Conservation (phyloP, 2,329 filamentous ascomycete species). For the Penicillium freii region DNA sequence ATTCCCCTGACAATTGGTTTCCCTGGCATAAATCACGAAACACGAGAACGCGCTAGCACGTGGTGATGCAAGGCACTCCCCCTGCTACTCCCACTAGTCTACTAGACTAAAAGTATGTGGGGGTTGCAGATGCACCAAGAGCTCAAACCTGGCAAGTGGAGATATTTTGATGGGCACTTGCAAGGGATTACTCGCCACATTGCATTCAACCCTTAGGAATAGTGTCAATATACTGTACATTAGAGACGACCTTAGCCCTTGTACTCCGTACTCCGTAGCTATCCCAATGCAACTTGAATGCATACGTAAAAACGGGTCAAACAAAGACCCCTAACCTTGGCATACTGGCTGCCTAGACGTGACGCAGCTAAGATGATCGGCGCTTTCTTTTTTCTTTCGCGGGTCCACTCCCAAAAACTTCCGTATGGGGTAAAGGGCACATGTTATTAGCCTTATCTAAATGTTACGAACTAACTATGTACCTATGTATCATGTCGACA, state of each 20-base stretch:
- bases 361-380: conserved; percentile 17
- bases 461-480: not conserved
- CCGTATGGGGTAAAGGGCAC: conserved; percentile 7
- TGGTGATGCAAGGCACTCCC: conserved; percentile 1
- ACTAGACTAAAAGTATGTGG: not conserved
- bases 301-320: not conserved
- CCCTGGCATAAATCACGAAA: conserved; percentile 1
- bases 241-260: not conserved
- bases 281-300: not conserved
- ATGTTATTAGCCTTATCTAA: not conserved
- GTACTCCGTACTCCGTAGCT: not conserved
- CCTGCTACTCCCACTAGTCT: not conserved
- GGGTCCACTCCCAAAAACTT: conserved; percentile 16
- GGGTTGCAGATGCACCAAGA: conserved; percentile 5
- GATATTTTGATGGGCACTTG: not conserved
- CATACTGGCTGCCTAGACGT: not conserved
- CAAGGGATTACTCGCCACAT: conserved; percentile 12
- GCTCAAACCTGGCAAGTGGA: conserved; percentile 3
- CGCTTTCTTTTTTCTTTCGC: conserved; percentile 9
- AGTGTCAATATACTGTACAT: not conserved
- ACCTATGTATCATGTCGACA: not conserved
- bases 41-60: conserved; percentile 8
- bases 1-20: not conserved
- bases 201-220: not conserved
- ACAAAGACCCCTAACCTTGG: not conserved